phyloP scores from a whole-genome alignment of 176 grass and related monocot genomes.

The Oryza rufipogon region DNA sequence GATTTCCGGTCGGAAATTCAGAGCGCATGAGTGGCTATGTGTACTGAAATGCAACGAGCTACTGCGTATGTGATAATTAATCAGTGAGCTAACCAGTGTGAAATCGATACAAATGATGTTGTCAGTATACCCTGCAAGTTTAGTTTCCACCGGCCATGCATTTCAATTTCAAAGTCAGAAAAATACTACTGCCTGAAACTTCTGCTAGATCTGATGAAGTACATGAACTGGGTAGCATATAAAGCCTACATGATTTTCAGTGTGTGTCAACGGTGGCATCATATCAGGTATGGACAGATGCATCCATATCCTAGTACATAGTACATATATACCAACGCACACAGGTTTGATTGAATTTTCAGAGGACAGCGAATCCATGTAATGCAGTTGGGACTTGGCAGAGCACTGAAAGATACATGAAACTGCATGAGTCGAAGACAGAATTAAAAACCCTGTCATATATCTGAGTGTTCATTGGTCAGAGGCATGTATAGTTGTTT shows the following conservation, averaged over 20 bases:
- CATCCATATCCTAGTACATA: neutral
- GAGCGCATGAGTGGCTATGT: neutral
- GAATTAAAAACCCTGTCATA: neutral
- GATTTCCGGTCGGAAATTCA: constrained; percentile 1
- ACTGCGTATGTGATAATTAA: neutral
- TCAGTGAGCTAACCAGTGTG: too few relatives aligned
- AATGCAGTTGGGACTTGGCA: neutral
- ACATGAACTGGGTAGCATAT: neutral
- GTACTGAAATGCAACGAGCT: neutral
- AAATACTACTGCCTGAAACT: neutral
- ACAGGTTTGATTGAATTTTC: neutral
- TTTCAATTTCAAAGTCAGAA: neutral
- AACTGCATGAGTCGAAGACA: neutral
- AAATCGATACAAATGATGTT: neutral
- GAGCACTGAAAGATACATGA: neutral
- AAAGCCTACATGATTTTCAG: neutral
- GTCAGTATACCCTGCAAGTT: neutral
- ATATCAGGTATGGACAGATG: neutral
- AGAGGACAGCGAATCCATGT: neutral
- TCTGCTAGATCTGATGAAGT: neutral
- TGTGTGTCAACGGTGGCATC: neutral
- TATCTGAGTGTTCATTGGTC: neutral
- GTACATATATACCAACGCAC: neutral
- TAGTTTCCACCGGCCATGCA: neutral
- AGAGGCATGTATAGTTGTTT: neutral